Conservation (phyloP, 2,329 filamentous ascomycete species). For the Ilyonectria destructans region DNA sequence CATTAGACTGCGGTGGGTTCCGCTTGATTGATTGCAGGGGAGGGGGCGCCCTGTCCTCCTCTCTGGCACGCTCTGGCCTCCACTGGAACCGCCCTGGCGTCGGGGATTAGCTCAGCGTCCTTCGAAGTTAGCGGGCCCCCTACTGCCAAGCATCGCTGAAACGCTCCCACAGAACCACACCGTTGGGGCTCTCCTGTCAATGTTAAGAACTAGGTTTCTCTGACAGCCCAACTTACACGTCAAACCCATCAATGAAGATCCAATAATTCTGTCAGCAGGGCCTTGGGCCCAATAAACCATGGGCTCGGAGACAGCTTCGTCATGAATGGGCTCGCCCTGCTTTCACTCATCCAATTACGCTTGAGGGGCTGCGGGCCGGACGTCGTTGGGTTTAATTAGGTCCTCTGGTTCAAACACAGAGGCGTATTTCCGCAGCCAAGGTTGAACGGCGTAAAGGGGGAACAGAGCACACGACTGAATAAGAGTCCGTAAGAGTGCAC, state of each 20-base stretch:
- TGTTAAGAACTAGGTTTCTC: not conserved
- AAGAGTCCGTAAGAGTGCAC: not conserved
- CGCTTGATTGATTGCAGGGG: slow-evolving; percentile 33
- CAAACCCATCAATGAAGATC: not conserved
- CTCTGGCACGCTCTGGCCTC: slow-evolving; percentile 13
- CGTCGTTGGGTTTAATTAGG: slow-evolving; percentile 28
- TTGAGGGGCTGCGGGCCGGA: slow-evolving; percentile 21
- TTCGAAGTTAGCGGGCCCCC: slow-evolving; percentile 6
- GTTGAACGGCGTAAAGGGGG: slow-evolving; percentile 6
- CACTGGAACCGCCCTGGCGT: slow-evolving; percentile 22
- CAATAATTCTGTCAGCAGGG: not conserved
- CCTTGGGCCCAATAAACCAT: not conserved
- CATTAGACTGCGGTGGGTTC: slow-evolving; percentile 6
- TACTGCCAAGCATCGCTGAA: slow-evolving; percentile 39
- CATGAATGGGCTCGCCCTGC: not conserved
- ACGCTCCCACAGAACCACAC: slow-evolving; percentile 33
- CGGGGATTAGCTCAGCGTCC: slow-evolving; percentile 17
- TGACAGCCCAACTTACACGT: not conserved
- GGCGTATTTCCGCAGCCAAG: slow-evolving; percentile 4
- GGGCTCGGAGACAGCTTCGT: not conserved
- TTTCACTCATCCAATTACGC: not conserved
- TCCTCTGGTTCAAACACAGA: slow-evolving; percentile 19
- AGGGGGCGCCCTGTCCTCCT: slow-evolving; percentile 31
- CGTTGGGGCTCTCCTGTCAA: slow-evolving; percentile 32
- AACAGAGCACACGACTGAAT: not conserved